Percentiles rank a stretch among this genome's conserved stretches.
Evolutionary conservation across 1,284 basidiomycete genomes (phyloP).

Genomic region (Microbotryum violaceum): DNA sequence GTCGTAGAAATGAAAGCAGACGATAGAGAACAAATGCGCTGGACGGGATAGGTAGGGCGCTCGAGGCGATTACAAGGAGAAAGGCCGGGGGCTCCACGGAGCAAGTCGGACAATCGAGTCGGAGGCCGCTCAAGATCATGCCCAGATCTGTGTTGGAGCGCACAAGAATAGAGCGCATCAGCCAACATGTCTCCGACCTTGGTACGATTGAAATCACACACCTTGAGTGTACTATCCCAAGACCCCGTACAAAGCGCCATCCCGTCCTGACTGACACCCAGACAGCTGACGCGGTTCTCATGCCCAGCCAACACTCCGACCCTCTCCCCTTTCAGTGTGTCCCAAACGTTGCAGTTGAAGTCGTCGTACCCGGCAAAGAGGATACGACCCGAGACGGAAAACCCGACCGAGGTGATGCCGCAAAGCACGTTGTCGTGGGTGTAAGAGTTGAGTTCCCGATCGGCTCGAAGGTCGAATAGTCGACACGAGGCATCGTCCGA

Average conservation of each 20-base stretch:
- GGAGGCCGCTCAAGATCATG: no score
- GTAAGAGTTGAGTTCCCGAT: constrained; percentile 91
- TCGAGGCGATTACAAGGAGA: no score
- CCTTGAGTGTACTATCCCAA: constrained; percentile 95
- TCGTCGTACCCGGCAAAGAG: constrained; percentile 98
- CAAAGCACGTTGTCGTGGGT: constrained; percentile 98
- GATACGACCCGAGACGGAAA: constrained; percentile 92
- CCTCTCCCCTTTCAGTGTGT: constrained; percentile 94
- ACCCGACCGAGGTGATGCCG: constrained; percentile 96
- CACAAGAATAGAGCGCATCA: no score
- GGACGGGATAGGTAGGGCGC: no score
- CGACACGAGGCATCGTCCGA: constrained; percentile 98
- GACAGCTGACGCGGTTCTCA: constrained; percentile 93
- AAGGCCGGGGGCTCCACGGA: no score
- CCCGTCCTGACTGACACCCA: constrained; percentile 91
- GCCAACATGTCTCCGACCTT: no score
- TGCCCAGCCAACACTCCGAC: constrained; percentile 94
- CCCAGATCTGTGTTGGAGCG: no score
- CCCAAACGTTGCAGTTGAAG: constrained; percentile 99
- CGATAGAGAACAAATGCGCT: no score
- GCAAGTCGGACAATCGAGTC: no score
- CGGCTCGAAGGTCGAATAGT: constrained; percentile 93
- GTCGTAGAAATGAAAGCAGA: no score
- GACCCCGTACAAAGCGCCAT: constrained; percentile 97
- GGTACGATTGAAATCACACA: constrained; percentile 44